Conservation (phyloP, 2,329 filamentous ascomycete species). For the Dryadomyces sulphureus region DNA sequence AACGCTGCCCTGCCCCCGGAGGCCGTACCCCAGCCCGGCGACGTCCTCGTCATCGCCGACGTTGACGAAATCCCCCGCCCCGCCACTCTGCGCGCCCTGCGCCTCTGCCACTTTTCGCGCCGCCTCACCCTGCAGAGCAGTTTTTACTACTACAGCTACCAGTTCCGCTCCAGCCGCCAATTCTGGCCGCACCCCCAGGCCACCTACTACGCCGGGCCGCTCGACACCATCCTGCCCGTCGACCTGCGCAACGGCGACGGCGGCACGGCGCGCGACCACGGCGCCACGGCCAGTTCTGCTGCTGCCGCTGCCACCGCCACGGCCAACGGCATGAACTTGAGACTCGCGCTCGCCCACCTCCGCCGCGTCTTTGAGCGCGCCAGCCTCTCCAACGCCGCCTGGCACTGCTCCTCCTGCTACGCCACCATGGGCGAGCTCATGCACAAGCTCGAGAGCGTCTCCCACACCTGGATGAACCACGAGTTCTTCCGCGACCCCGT, state of each 20-base stretch:
- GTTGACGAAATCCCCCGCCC: constrained; percentile 46
- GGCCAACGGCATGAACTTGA: too few relatives aligned
- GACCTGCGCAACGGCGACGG: constrained; percentile 35
- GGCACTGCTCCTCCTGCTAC: constrained; percentile 51
- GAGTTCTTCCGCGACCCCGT: constrained; percentile 29
- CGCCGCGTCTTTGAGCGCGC: constrained; percentile 21
- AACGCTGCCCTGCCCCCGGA: constrained; percentile 24
- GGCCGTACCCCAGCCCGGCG: constrained; percentile 23
- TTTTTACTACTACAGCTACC: constrained; percentile 45
- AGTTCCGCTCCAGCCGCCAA: constrained; percentile 29
- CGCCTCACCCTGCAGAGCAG: constrained; percentile 34
- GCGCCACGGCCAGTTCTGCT: not conserved
- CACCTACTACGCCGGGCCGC: constrained; percentile 33
- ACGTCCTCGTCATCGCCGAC: constrained; percentile 45
- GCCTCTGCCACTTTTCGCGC: constrained; percentile 35
- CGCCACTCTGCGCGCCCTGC: constrained; percentile 29
- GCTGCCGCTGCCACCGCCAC: not conserved
- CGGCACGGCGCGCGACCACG: constrained; percentile 11
- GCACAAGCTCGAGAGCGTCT: constrained; percentile 41
- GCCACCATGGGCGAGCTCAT: constrained; percentile 37
- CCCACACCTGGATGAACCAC: constrained; percentile 37
- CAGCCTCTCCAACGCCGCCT: constrained; percentile 33
- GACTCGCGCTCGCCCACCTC: not conserved
- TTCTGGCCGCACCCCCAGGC: constrained; percentile 47
- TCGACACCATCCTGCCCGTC: constrained; percentile 34